phyloP scores from a whole-genome alignment of 106 monocot genomes.

The Cymbidium sinense region DNA sequence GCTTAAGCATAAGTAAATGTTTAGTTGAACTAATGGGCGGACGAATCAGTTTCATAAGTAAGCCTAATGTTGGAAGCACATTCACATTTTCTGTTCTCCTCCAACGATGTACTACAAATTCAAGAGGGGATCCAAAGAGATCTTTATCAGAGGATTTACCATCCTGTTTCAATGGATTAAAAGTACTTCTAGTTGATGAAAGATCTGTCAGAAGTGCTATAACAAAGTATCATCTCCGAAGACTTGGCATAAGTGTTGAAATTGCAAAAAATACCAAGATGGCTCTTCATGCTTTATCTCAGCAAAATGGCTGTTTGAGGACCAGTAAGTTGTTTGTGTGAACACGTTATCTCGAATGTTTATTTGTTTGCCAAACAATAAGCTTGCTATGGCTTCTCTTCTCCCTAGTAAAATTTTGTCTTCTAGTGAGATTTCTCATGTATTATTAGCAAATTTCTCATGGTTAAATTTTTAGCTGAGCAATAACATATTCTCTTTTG shows the following conservation, averaged over 20 bases:
- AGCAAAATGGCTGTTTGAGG: conserved; percentile 44
- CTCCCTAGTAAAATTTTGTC: background rate
- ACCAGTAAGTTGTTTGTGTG: conserved; percentile 32
- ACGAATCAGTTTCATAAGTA: conserved; percentile 68
- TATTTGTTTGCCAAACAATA: background rate
- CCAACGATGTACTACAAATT: conserved; percentile 21
- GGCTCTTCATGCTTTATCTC: conserved; percentile 27
- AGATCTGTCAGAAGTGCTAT: conserved; percentile 73
- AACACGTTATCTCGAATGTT: background rate
- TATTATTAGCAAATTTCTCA: too few relatives aligned
- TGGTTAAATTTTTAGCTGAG: too few relatives aligned
- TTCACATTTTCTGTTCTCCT: conserved; percentile 83
- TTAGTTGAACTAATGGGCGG: conserved; percentile 95
- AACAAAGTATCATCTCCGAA: conserved; percentile 75
- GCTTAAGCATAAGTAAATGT: conserved; percentile 94
- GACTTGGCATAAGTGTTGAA: conserved; percentile 72
- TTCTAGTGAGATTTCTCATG: background rate
- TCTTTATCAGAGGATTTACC: conserved; percentile 46
- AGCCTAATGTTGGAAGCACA: conserved; percentile 81
- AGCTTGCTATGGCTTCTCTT: background rate
- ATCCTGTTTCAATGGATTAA: conserved; percentile 55
- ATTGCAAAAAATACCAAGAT: conserved; percentile 26
- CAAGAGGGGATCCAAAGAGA: conserved; percentile 30
- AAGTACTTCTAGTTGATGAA: conserved; percentile 57
- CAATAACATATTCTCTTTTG: too few relatives aligned